Base-by-base conservation (phyloP, 257 asterid species). In the Craterostigma plantagineum region DNA sequence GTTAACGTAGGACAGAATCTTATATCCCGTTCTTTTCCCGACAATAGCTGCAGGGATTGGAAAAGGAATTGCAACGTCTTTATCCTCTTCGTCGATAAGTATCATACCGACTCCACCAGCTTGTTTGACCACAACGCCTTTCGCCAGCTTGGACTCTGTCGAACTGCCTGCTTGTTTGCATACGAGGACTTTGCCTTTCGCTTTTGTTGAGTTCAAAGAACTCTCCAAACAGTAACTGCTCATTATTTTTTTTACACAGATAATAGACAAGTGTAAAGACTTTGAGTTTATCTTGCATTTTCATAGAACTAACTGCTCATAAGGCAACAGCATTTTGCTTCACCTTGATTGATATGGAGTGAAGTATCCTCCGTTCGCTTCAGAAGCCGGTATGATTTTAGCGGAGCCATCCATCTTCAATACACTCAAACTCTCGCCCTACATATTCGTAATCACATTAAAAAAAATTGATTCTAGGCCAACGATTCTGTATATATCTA, bases 271-370 rank as follows among this genome's bases (percentile, higher is more conserved):
- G 40, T 56, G 49, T 59, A 48, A 44, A 45, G 38, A 53, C 45
- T 27, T n/a, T 43, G 69, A 58, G 30, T 2, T 23, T 23, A 23
- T 23, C 30, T 23, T 23, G 30, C 6, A 23, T 6, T 23, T 23
- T 23, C 4, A 23, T 23, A 2, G 30, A 23, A 23, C 30, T 23
- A 23, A 23, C 30, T 23, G 30, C 30, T 44, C 53, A 23, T 46
- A 54, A 57, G 27, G 23, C 65, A 79, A 84, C 78, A 81, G 91
- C 94, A 23, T 23, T 81, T 56, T 53, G 65, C 77, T 81, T 81
- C 95, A 86, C 95, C 97, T 86, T 92, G 95, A 81, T 78, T 86
- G 97, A 63, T 81, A 78, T 33, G 97, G 92, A 52, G 97, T 86
- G 67, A 86, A 86, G 63, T 76, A 78, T 54, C 97, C 97, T 8